Conservation (phyloP, 768 basidiomycete genomes). For the Imleria badia region DNA sequence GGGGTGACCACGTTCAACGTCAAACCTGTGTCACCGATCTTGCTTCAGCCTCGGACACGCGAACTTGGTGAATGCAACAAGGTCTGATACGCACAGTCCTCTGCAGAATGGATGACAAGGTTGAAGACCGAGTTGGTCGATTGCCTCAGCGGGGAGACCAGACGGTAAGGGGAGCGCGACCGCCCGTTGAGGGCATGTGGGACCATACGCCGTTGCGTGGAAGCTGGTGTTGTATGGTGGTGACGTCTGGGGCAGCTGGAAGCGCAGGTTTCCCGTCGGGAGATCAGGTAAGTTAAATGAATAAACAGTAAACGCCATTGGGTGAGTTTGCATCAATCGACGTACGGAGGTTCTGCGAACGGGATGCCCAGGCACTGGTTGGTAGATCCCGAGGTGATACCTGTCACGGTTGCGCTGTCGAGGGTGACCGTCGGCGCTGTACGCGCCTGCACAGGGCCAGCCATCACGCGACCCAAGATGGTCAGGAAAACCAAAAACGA, state of each 20-base stretch:
- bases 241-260: slow-evolving; percentile 20
- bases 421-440: slow-evolving; percentile 27
- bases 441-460: neutral
- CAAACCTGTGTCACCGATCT: slow-evolving; percentile 34
- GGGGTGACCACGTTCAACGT: slow-evolving; percentile 55
- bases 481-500: neutral
- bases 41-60: neutral
- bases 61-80: too few relatives aligned
- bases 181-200: slow-evolving; percentile 11
- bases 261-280: slow-evolving; percentile 33
- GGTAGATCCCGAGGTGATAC: slow-evolving; percentile 21
- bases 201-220: slow-evolving; percentile 1
- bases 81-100: slow-evolving; percentile 23
- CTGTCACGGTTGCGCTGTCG: slow-evolving; percentile 30
- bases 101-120: slow-evolving; percentile 34
- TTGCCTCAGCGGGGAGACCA: slow-evolving; percentile 15
- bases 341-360: slow-evolving; percentile 41
- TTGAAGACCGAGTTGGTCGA: slow-evolving; percentile 31
- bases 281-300: too few relatives aligned
- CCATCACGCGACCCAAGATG: neutral
- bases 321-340: neutral
- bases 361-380: slow-evolving; percentile 41
- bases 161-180: slow-evolving; percentile 8
- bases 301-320: too few relatives aligned
- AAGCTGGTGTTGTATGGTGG: slow-evolving; percentile 8